Evolutionary conservation across 345 rosid species (phyloP).

Genomic region (Moricandia arvensis): DNA sequence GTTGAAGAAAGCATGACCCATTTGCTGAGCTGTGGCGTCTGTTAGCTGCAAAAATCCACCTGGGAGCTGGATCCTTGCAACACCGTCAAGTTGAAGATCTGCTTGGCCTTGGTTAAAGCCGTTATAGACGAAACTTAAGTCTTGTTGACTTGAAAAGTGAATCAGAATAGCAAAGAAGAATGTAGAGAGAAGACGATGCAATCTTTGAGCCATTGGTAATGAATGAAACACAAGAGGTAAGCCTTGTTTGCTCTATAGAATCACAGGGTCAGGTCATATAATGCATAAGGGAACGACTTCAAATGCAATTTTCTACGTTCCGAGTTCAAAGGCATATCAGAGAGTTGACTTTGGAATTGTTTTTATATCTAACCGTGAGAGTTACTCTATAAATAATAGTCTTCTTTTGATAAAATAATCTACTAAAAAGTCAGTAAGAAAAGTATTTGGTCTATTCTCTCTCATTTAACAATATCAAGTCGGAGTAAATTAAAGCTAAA

Average conservation of each 20-base stretch:
- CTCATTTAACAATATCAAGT: background rate
- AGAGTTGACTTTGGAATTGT: slow-evolving; percentile 14
- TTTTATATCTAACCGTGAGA: slow-evolving; percentile 1
- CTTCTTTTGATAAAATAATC: background rate
- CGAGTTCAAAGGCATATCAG: background rate
- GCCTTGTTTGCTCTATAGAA: no score
- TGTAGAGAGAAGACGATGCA: slow-evolving; percentile 16
- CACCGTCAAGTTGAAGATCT: slow-evolving; percentile 38
- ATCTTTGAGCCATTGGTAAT: slow-evolving; percentile 23
- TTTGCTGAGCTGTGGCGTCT: slow-evolving; percentile 34
- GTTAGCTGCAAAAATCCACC: slow-evolving; percentile 56
- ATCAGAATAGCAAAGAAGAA: slow-evolving; percentile 10
- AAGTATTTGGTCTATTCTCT: slow-evolving; percentile 1
- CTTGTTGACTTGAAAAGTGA: slow-evolving; percentile 33
- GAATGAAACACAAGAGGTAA: background rate
- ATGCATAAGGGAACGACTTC: no score
- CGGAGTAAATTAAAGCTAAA: background rate
- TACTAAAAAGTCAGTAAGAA: background rate
- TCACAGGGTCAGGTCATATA: no score
- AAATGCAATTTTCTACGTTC: slow-evolving; percentile 4
- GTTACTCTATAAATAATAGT: slow-evolving; percentile 1
- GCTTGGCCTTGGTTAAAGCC: slow-evolving; percentile 38
- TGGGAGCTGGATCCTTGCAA: slow-evolving; percentile 32
- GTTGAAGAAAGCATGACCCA: slow-evolving; percentile 48
- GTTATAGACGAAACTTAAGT: slow-evolving; percentile 39